phyloP scores from a whole-genome alignment of 306 rosid species.

The Acacia confusa region DNA sequence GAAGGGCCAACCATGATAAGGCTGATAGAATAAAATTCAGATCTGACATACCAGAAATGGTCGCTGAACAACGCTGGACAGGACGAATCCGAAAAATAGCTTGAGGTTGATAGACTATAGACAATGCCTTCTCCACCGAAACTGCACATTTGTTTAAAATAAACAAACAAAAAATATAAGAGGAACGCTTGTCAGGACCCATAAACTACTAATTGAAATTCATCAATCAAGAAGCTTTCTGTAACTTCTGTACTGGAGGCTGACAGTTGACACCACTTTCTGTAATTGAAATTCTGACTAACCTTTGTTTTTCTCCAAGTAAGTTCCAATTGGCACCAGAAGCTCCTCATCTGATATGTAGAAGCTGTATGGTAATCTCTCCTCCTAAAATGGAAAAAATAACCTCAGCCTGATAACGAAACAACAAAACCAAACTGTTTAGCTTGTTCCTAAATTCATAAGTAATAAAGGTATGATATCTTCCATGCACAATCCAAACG shows the following conservation, averaged over 20 bases:
- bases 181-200: background rate
- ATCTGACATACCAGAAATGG: conserved; percentile 72
- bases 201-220: background rate
- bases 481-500: background rate
- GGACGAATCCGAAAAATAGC: conserved; percentile 87
- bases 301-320: conserved; percentile 85
- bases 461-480: background rate
- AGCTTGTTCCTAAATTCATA: background rate
- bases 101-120: conserved; percentile 94
- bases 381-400: conserved; percentile 56
- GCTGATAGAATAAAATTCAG: conserved; percentile 5
- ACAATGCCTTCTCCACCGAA: conserved; percentile 89
- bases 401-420: background rate
- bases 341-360: conserved; percentile 83
- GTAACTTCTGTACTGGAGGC: background rate
- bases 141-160: conserved; percentile 49
- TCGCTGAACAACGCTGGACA: conserved; percentile 83
- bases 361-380: conserved; percentile 86
- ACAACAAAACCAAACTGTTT: background rate
- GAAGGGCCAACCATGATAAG: background rate
- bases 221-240: background rate
- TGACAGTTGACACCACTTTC: background rate
- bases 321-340: conserved; percentile 62
- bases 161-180: background rate
- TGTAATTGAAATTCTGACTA: conserved; percentile 17